Base-by-base conservation (phyloP, 2,329 filamentous ascomycete species). In the Calonectria pseudoturangicola region DNA sequence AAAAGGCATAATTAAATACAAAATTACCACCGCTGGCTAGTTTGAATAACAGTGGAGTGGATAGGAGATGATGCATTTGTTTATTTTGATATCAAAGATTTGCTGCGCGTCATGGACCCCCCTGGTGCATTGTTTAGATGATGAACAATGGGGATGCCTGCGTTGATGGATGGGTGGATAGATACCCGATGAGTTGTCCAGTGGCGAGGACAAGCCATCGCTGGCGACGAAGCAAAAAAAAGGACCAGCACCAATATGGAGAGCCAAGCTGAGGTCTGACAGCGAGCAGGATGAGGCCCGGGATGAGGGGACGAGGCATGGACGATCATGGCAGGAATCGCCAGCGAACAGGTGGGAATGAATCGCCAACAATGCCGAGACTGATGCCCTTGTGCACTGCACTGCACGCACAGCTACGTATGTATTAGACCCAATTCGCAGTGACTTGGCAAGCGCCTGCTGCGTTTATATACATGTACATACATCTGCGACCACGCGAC, bases 71-170 rank as follows among this genome's bases (percentile, higher is more conserved):
- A 66, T 73, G 50, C 39, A 58, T 60, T 78, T 79, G 79, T 81
- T 82, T 82, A 75, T 82, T 82, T 77, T 82, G 80, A 79, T 78
- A 74, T 72, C 69, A 69, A 68, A 77, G 71, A 74, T 78, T 76
- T 78, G 75, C 70, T 80, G 78, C 77, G 78, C 78, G 77, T 80
- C 74, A 74, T 73, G 72, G 66, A 71, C 73, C 71, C 68, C 68
- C 77, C 54, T 68, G 36, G 71, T 60, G 65, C 45, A 78, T 78
- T 75, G 77, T 66, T 70, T 74, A 73, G 64, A 66, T 58, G 70
- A 65, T 66, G 68, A 45, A 65, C 43, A 36, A 71, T 71, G 74
- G 63, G 71, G 64, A 71, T 73, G 66, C 65, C 58, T 41, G 54
- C 75, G 71, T 56, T 66, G 72, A 72, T 64, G 68, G 51, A 58